Evolutionary conservation across 1,139 yeast genomes (phyloP).

Genomic region (Zygoascus sp.): DNA sequence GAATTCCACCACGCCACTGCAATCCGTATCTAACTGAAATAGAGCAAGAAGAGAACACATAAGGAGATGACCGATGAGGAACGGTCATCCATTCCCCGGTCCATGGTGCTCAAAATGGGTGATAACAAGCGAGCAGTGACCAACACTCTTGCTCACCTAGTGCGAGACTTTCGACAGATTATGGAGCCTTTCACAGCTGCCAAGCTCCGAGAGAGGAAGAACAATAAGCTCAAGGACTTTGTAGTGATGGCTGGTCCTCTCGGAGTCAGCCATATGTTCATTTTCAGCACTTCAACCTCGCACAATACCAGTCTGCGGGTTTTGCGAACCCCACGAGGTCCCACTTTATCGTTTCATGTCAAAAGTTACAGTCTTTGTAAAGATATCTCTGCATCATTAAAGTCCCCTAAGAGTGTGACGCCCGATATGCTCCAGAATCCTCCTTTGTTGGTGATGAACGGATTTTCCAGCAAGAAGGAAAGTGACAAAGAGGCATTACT

Average conservation of each 20-base stretch:
- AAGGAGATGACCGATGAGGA: slow-evolving; percentile 63
- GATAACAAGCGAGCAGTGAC: slow-evolving; percentile 60
- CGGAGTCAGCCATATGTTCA: slow-evolving; percentile 82
- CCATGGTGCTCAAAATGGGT: slow-evolving; percentile 90
- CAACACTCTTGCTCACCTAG: slow-evolving; percentile 77
- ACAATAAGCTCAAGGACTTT: slow-evolving; percentile 83
- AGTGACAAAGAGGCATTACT: slow-evolving; percentile 61
- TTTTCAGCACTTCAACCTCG: slow-evolving; percentile 74
- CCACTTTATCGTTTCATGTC: slow-evolving; percentile 80
- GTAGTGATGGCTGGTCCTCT: slow-evolving; percentile 97
- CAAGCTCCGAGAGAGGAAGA: slow-evolving; percentile 76
- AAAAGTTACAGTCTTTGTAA: slow-evolving; percentile 73
- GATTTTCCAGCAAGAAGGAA: slow-evolving; percentile 54
- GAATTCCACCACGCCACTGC: slow-evolving; percentile 19
- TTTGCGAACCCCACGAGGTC: slow-evolving; percentile 90
- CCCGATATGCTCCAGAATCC: slow-evolving; percentile 61
- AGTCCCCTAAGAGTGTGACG: slow-evolving; percentile 62
- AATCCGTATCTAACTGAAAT: slow-evolving; percentile 4
- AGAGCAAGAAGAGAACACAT: slow-evolving; percentile 79
- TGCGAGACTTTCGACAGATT: slow-evolving; percentile 76
- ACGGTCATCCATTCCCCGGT: slow-evolving; percentile 70
- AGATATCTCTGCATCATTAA: slow-evolving; percentile 66
- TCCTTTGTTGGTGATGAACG: slow-evolving; percentile 87
- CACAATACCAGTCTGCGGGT: slow-evolving; percentile 82
- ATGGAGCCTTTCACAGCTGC: slow-evolving; percentile 98